Percentiles rank a stretch among this genome's conserved stretches.
Conservation (phyloP, 2,329 filamentous ascomycete species). For the Aspergillus chevalieri region DNA sequence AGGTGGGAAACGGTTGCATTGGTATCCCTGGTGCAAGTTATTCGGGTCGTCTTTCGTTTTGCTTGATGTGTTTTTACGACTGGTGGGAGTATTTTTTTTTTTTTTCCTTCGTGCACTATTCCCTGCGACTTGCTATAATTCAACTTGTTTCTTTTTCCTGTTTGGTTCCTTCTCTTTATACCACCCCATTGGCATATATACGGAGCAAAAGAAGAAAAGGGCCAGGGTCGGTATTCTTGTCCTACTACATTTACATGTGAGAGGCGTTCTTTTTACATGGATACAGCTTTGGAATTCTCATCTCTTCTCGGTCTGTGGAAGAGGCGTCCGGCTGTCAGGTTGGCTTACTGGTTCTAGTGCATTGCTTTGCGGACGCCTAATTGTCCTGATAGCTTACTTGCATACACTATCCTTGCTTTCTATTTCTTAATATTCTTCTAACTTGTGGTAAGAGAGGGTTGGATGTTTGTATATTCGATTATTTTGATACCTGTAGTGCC, state of each 20-base stretch:
- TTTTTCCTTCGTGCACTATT: neutral
- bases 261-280: constrained; percentile 17
- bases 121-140: constrained; percentile 7
- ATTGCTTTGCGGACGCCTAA: constrained; percentile 5
- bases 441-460: constrained; percentile 13
- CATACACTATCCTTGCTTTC: neutral
- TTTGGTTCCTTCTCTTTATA: constrained; percentile 4
- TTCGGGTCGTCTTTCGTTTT: neutral
- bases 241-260: neutral
- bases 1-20: no score
- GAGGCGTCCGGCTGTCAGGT: constrained; percentile 11
- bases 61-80: no score
- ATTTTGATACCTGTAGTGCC: no score
- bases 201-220: neutral
- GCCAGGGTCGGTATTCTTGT: neutral
- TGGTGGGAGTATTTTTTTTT: no score
- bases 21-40: neutral
- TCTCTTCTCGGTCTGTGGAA: constrained; percentile 7
- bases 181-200: no score
- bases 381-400: neutral
- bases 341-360: constrained; percentile 9
- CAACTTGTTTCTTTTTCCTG: constrained; percentile 3
- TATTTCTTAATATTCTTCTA: constrained; percentile 4
- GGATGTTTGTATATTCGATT: no score
- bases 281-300: constrained; percentile 16